These are phyloP conservation scores for Ichthyophthirius multifiliis DNA, from an alignment of 169 alveolate genomes.

Conservation along the genomic window DNA sequence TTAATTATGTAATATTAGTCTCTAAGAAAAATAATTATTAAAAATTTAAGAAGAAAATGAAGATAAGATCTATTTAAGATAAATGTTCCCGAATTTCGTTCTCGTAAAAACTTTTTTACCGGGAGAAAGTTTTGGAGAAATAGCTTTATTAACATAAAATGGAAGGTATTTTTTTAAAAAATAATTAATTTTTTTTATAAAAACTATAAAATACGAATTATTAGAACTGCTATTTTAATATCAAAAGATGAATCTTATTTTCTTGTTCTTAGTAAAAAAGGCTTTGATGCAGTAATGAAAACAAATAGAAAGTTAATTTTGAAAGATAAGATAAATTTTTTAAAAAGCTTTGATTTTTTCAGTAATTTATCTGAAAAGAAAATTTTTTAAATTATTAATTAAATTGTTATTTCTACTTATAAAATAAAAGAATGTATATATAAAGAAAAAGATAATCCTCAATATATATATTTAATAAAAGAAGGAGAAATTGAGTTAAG, in stretches of 20 bases:
- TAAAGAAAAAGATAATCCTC: not conserved
- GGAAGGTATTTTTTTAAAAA: not conserved
- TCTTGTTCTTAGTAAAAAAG: not conserved
- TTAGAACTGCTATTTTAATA: not conserved
- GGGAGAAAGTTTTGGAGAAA: slow-evolving; percentile 37
- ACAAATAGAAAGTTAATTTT: not conserved
- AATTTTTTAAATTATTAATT: not conserved
- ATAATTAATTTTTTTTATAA: not conserved
- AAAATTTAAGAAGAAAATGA: not conserved
- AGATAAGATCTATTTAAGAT: not conserved
- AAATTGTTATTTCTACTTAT: not conserved
- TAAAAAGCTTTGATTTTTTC: slow-evolving; percentile 1
- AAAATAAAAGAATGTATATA: not conserved
- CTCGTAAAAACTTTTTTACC: slow-evolving; percentile 8
- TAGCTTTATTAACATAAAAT: slow-evolving; percentile 28
- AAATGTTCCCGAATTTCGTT: not conserved
- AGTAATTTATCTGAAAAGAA: not conserved
- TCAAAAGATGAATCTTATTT: not conserved
- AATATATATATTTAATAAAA: not conserved
- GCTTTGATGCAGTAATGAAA: not conserved
- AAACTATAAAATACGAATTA: not conserved
- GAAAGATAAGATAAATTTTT: not conserved
- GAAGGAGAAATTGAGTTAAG: not conserved
- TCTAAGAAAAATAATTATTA: not conserved
- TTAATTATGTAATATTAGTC: too few species aligned